phyloP scores from a whole-genome alignment of 768 basidiomycete genomes.

The Boletus rubroflammeus region DNA sequence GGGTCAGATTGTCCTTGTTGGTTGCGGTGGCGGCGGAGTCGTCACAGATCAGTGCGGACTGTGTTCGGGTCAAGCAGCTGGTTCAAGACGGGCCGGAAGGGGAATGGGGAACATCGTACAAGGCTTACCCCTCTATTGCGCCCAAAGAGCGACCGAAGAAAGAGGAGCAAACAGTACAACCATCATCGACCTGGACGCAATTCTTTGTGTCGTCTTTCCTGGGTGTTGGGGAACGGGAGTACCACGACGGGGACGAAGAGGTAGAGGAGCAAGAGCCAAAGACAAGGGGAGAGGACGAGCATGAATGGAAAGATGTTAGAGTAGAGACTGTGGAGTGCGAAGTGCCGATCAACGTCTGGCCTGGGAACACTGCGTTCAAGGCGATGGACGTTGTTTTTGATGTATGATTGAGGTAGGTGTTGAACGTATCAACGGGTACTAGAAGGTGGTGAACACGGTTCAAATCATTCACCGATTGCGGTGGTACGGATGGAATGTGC shows the following conservation, averaged over 20 bases:
- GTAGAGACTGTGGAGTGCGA: slow-evolving; percentile 94
- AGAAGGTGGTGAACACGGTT: neutral
- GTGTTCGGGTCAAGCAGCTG: slow-evolving; percentile 51
- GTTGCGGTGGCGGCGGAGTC: slow-evolving; percentile 62
- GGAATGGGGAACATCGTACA: slow-evolving; percentile 72
- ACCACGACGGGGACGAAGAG: slow-evolving; percentile 52
- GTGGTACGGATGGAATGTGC: too few relatives aligned
- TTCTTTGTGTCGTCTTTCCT: slow-evolving; percentile 40
- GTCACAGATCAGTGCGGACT: slow-evolving; percentile 45
- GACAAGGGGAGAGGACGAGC: slow-evolving; percentile 47
- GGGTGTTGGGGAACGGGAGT: slow-evolving; percentile 43
- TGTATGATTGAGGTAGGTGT: slow-evolving; percentile 41
- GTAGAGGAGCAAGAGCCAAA: slow-evolving; percentile 34
- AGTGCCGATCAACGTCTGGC: slow-evolving; percentile 84
- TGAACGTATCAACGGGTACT: neutral
- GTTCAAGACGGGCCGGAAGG: slow-evolving; percentile 56
- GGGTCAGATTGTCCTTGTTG: slow-evolving; percentile 79
- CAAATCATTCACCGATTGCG: too few relatives aligned
- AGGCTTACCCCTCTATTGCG: slow-evolving; percentile 52
- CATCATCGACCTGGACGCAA: slow-evolving; percentile 35
- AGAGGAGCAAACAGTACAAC: neutral
- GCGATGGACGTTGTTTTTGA: slow-evolving; percentile 76
- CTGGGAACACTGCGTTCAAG: slow-evolving; percentile 85
- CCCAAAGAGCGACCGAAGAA: slow-evolving; percentile 48
- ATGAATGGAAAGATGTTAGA: slow-evolving; percentile 61